Percentiles rank a stretch among this genome's conserved stretches.
Conservation (phyloP, 768 basidiomycete species). For the Tulasnella sp. region DNA sequence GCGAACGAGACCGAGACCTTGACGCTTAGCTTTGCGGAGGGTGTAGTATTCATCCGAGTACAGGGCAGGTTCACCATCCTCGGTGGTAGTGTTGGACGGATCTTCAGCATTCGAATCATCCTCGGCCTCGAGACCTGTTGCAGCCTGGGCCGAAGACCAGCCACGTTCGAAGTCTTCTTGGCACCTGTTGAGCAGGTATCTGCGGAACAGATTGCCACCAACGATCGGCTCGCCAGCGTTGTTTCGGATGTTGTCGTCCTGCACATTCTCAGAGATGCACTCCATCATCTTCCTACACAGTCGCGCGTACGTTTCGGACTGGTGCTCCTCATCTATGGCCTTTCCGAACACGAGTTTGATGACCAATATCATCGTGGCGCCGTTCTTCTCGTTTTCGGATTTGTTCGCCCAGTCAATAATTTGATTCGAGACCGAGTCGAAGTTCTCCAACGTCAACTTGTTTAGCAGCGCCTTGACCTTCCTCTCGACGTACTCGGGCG, state of each 20-base stretch:
- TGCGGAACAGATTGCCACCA: slow-evolving; percentile 93
- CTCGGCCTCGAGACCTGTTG: slow-evolving; percentile 78
- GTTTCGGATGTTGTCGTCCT: slow-evolving; percentile 84
- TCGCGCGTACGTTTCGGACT: slow-evolving; percentile 97
- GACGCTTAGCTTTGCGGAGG: slow-evolving; percentile 95
- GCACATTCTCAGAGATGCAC: slow-evolving; percentile 82
- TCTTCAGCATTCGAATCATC: slow-evolving; percentile 75
- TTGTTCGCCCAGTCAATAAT: slow-evolving; percentile 96
- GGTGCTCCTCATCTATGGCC: slow-evolving; percentile 92
- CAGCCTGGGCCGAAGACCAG: slow-evolving; percentile 85
- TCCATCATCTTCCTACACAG: slow-evolving; percentile 97
- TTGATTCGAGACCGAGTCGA: slow-evolving; percentile 93
- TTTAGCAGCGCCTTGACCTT: slow-evolving; percentile 92
- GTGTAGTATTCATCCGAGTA: slow-evolving; percentile 97
- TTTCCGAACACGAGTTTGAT: slow-evolving; percentile 97
- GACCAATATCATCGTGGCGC: slow-evolving; percentile 92
- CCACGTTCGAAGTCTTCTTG: slow-evolving; percentile 98
- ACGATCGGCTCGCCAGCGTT: slow-evolving; percentile 84
- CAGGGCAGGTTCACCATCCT: slow-evolving; percentile 64
- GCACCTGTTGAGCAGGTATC: slow-evolving; percentile 94
- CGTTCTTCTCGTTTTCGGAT: slow-evolving; percentile 89
- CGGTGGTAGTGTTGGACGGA: slow-evolving; percentile 48
- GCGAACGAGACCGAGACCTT: slow-evolving; percentile 94
- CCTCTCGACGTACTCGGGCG: slow-evolving; percentile 68
- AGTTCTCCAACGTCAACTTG: slow-evolving; percentile 96